Conservation (phyloP, 352 stramenopile species). For the Globisporangium megalacanthum region DNA sequence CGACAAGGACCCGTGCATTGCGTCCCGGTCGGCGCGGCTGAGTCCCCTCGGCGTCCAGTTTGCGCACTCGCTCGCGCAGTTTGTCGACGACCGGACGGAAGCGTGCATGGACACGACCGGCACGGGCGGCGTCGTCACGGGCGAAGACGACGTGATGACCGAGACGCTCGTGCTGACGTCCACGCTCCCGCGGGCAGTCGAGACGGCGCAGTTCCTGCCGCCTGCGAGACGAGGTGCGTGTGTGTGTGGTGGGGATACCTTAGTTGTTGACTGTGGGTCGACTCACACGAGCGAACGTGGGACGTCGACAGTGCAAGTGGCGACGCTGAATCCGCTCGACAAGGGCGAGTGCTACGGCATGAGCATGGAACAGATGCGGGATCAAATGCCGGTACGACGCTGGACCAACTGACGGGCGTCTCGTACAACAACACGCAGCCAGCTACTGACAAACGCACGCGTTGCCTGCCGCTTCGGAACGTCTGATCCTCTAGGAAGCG, state of each 20-base stretch:
- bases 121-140: slow-evolving; percentile 19
- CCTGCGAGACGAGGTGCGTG: slow-evolving; percentile 39
- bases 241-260: no score
- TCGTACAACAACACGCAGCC: neutral
- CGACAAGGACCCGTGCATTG: slow-evolving; percentile 67
- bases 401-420: neutral
- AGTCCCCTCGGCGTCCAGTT: slow-evolving; percentile 91
- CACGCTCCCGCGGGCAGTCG: slow-evolving; percentile 68
- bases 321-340: slow-evolving; percentile 76
- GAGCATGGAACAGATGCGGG: slow-evolving; percentile 80
- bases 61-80: slow-evolving; percentile 87
- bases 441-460: neutral
- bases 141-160: slow-evolving; percentile 30
- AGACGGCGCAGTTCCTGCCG: slow-evolving; percentile 63
- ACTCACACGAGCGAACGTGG: no score
- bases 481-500: slow-evolving; percentile 32
- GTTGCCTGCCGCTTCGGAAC: neutral
- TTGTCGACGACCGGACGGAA: slow-evolving; percentile 80
- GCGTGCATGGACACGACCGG: slow-evolving; percentile 35
- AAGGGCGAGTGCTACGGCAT: slow-evolving; percentile 85
- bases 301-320: slow-evolving; percentile 54
- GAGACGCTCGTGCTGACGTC: slow-evolving; percentile 74
- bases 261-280: no score
- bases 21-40: slow-evolving; percentile 70
- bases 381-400: slow-evolving; percentile 46